Evolutionary conservation across 495 filamentous ascomycete genomes (phyloP).

Genomic region (Parachaetomium inaequale): DNA sequence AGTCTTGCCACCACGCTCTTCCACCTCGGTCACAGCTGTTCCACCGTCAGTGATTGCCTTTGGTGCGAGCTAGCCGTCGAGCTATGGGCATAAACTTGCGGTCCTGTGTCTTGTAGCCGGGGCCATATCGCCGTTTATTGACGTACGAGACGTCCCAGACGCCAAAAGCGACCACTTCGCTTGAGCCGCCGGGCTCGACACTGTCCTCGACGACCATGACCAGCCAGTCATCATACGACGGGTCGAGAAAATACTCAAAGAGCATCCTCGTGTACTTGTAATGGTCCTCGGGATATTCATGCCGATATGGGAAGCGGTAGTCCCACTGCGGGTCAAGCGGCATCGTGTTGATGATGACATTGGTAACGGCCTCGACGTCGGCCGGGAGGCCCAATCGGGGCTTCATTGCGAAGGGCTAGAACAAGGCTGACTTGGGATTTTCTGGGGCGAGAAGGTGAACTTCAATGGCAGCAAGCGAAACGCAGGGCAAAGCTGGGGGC

Average conservation of each 20-base stretch:
- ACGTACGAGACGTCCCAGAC: constrained; percentile 36
- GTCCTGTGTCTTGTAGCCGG: constrained; percentile 30
- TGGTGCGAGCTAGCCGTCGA: background rate
- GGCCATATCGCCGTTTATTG: constrained; percentile 32
- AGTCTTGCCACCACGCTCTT: constrained; percentile 26
- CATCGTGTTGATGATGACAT: constrained; percentile 36
- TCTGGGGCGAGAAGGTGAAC: background rate
- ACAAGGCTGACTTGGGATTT: background rate
- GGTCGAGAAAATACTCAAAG: constrained; percentile 35
- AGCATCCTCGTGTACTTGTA: constrained; percentile 35
- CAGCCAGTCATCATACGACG: constrained; percentile 32
- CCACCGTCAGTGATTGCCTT: background rate
- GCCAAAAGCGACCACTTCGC: constrained; percentile 29
- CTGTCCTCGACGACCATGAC: constrained; percentile 38
- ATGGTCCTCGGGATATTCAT: constrained; percentile 33
- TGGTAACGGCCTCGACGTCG: constrained; percentile 36
- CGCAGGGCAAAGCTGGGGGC: background rate
- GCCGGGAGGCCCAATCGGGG: constrained; percentile 25
- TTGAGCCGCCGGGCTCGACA: constrained; percentile 20
- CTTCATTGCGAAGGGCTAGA: constrained; percentile 20
- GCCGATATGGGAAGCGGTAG: constrained; percentile 37
- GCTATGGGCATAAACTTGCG: constrained; percentile 25
- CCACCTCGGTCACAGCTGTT: constrained; percentile 27
- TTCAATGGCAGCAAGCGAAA: background rate
- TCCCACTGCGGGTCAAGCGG: constrained; percentile 40